phyloP scores from a whole-genome alignment of 768 basidiomycete species.

The Kwoniella newhampshirensis region DNA sequence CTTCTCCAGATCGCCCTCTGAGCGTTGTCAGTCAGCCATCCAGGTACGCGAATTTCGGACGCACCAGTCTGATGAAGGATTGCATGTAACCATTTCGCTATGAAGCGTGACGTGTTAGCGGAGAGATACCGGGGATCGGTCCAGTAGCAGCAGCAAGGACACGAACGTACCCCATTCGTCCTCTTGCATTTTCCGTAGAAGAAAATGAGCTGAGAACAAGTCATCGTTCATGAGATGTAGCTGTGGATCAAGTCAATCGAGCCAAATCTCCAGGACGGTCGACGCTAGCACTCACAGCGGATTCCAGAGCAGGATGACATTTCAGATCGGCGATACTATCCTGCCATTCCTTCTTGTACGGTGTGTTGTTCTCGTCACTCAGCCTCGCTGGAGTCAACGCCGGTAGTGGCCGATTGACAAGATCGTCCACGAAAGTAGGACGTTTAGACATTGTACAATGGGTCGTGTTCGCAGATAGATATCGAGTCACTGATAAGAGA shows the following conservation, averaged over 20 bases:
- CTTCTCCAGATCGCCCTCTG: slow-evolving; percentile 37
- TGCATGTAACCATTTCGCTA: slow-evolving; percentile 16
- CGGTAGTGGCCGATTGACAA: slow-evolving; percentile 25
- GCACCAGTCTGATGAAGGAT: slow-evolving; percentile 12
- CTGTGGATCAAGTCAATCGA: slow-evolving; percentile 1
- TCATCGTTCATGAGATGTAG: slow-evolving; percentile 41
- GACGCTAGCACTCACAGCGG: neutral
- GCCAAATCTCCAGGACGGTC: neutral
- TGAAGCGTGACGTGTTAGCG: too few relatives aligned
- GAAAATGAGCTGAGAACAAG: slow-evolving; percentile 39
- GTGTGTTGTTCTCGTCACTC: slow-evolving; percentile 24
- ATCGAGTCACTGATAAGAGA: too few relatives aligned
- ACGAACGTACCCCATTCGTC: slow-evolving; percentile 33
- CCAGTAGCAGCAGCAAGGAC: too few relatives aligned
- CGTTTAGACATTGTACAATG: neutral
- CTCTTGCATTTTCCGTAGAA: slow-evolving; percentile 40
- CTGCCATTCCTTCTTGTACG: slow-evolving; percentile 12
- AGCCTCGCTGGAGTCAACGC: slow-evolving; percentile 23
- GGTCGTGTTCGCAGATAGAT: too few relatives aligned
- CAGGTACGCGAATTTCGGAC: neutral
- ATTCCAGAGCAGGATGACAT: slow-evolving; percentile 32
- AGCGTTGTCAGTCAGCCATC: neutral
- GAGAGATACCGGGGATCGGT: too few relatives aligned
- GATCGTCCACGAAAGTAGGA: slow-evolving; percentile 13
- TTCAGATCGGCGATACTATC: slow-evolving; percentile 28